These are phyloP conservation scores for Phytophthora tubulina DNA, from an alignment of 352 stramenopile species.

Conservation along the genomic window DNA sequence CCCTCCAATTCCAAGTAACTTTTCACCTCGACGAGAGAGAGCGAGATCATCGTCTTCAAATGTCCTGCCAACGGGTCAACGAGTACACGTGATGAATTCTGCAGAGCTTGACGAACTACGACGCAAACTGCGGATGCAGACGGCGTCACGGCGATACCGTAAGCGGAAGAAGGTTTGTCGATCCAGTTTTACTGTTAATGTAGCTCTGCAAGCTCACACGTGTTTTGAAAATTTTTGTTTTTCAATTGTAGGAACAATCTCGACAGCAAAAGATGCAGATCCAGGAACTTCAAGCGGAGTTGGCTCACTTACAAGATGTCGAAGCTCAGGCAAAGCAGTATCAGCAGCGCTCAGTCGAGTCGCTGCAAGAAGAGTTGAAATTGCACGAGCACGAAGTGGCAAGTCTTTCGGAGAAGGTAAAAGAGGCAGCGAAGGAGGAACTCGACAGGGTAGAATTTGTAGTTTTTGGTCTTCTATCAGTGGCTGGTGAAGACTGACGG, in stretches of 20 bases:
- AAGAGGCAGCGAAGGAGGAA: slow-evolving; percentile 32
- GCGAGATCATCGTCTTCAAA: slow-evolving; percentile 2
- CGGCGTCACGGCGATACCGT: slow-evolving; percentile 43
- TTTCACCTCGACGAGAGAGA: background rate
- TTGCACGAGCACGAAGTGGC: slow-evolving; percentile 28
- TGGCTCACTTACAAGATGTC: slow-evolving; percentile 30
- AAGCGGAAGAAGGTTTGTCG: slow-evolving; percentile 46
- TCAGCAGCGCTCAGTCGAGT: slow-evolving; percentile 26
- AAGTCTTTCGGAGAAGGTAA: slow-evolving; percentile 21
- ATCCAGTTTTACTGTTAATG: background rate
- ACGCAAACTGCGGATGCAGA: slow-evolving; percentile 47
- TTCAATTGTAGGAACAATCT: slow-evolving; percentile 21
- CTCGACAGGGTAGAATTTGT: slow-evolving; percentile 27
- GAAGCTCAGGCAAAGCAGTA: slow-evolving; percentile 32
- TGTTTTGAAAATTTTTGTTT: background rate
- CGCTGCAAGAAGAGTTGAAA: slow-evolving; percentile 35
- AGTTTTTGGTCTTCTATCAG: background rate
- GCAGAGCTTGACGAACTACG: slow-evolving; percentile 40
- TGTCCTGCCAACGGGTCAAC: slow-evolving; percentile 27
- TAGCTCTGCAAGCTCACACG: no score
- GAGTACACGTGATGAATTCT: slow-evolving; percentile 31
- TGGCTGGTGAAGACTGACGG: background rate
- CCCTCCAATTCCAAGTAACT: background rate
- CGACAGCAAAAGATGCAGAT: slow-evolving; percentile 32
- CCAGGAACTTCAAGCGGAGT: slow-evolving; percentile 30